Percentiles rank a stretch among this genome's conserved stretches.
phyloP scores from a whole-genome alignment of 2,329 filamentous ascomycete species.

The Fusarium scirpi region DNA sequence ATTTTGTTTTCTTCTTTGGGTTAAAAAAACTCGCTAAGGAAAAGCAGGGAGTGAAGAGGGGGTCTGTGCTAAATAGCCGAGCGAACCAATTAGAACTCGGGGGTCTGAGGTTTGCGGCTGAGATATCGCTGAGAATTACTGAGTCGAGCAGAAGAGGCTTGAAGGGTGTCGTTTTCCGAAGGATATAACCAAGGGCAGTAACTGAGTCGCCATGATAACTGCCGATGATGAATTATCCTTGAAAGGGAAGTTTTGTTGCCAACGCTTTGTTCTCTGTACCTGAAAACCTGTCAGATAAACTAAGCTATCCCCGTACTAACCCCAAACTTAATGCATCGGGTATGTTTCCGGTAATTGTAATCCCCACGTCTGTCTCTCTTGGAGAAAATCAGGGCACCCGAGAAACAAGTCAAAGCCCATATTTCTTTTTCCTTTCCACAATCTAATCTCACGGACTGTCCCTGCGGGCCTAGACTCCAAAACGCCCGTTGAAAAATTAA shows the following conservation, averaged over 20 bases:
- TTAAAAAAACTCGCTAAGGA: not conserved
- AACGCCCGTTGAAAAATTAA: not conserved
- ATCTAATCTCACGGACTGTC: not conserved
- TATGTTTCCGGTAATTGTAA: not conserved
- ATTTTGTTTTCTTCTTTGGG: not conserved
- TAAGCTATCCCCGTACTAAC: constrained; percentile 4
- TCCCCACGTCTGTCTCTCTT: not conserved
- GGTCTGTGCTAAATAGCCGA: constrained; percentile 32
- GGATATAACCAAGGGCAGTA: not conserved
- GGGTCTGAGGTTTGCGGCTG: not conserved
- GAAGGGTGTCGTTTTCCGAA: not conserved
- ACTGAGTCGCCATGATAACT: not conserved
- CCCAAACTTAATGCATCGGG: not conserved
- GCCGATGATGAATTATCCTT: not conserved
- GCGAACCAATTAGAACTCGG: constrained; percentile 15
- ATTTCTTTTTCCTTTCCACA: not conserved
- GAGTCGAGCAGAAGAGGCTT: not conserved
- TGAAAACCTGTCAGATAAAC: not conserved
- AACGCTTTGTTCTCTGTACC: not conserved
- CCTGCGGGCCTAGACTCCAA: not conserved
- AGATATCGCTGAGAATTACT: not conserved
- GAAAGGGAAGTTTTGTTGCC: not conserved
- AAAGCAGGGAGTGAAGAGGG: not conserved
- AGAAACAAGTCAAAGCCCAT: not conserved
- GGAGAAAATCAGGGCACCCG: too few relatives aligned